Conservation (phyloP, 129 eudicot genomes). For the Tagetes patula region DNA sequence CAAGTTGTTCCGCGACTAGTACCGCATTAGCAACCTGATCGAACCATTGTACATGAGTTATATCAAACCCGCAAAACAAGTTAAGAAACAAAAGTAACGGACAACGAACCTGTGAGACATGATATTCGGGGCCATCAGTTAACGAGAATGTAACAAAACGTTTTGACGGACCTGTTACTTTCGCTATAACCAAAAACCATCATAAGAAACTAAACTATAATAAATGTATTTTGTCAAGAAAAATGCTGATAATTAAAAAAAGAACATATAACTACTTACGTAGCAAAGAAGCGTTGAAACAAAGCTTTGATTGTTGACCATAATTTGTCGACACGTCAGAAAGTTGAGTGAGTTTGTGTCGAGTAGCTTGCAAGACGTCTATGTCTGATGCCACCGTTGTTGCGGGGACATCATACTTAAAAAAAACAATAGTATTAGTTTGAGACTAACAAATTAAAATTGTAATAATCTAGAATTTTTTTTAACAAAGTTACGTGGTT, state of each 20-base stretch:
- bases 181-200: conserved; percentile 19
- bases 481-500: background rate
- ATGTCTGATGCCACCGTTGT: conserved; percentile 1
- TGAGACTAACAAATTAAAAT: background rate
- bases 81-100: background rate
- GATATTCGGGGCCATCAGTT: conserved; percentile 70
- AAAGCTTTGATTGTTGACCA: conserved; percentile 26
- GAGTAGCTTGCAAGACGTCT: background rate
- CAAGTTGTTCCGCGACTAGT: conserved; percentile 56
- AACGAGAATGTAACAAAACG: conserved; percentile 58
- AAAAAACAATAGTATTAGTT: background rate
- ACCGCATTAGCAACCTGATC: conserved; percentile 70
- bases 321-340: background rate
- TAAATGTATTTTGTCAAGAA: background rate
- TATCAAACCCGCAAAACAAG: background rate
- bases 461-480: background rate
- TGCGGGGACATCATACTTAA: conserved; percentile 27
- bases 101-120: conserved; percentile 59
- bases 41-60: conserved; percentile 19
- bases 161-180: conserved; percentile 28
- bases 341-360: conserved; percentile 27
- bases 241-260: background rate
- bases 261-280: conserved; percentile 29
- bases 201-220: background rate
- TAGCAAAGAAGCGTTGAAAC: conserved; percentile 35